phyloP scores from a whole-genome alignment of 225 moss, liverwort and hornwort genomes.

The Lunularia cruciata region DNA sequence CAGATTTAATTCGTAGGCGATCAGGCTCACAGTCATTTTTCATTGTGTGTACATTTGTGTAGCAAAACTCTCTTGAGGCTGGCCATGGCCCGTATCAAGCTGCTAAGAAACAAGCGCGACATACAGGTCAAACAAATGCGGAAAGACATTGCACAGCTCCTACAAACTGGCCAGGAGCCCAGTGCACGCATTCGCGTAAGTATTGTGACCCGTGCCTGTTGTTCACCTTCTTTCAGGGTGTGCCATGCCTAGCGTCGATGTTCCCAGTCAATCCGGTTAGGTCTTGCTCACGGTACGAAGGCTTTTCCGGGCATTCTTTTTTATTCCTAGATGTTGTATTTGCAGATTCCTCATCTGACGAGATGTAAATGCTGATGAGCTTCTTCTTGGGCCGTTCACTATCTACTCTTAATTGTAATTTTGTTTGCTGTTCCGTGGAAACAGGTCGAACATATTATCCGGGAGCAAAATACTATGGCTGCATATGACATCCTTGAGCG shows the following conservation, averaged over 20 bases:
- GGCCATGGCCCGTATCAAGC: slow-evolving; percentile 99
- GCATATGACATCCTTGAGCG: slow-evolving; percentile 96
- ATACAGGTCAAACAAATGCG: slow-evolving; percentile 92
- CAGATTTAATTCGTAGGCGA: too few relatives aligned
- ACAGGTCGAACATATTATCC: slow-evolving; percentile 89
- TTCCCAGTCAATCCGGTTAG: too few relatives aligned
- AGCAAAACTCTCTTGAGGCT: slow-evolving; percentile 93
- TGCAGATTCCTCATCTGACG: too few relatives aligned
- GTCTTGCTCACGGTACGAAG: too few relatives aligned
- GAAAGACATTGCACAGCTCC: slow-evolving; percentile 87
- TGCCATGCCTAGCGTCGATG: too few relatives aligned
- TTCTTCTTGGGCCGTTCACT: too few relatives aligned
- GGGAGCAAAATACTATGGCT: slow-evolving; percentile 95
- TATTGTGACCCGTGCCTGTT: slow-evolving; percentile 14
- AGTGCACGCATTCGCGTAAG: slow-evolving; percentile 97
- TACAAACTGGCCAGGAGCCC: slow-evolving; percentile 82
- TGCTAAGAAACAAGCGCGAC: slow-evolving; percentile 95
- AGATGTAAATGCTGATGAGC: too few relatives aligned
- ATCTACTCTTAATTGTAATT: neutral
- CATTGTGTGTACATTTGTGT: slow-evolving; percentile 22
- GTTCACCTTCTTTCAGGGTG: too few relatives aligned
- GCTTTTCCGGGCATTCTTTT: too few relatives aligned
- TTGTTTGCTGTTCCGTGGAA: too few relatives aligned
- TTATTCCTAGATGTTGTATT: too few relatives aligned
- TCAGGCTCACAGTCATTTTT: too few relatives aligned